Conservation (phyloP, 768 basidiomycete genomes). For the Russula abietina region DNA sequence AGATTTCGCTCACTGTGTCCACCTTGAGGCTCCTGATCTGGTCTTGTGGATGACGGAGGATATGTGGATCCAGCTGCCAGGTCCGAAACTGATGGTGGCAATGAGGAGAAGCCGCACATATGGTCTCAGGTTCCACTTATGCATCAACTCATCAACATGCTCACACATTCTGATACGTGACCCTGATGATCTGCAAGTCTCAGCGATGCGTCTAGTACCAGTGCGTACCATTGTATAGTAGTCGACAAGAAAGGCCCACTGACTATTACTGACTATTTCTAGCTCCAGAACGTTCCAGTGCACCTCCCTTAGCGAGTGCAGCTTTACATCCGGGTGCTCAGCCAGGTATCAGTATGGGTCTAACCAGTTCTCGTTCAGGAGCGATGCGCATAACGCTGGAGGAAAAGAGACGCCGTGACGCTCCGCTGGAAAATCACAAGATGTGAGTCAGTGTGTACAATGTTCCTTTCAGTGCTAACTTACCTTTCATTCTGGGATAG, state of each 20-base stretch:
- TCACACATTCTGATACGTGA: slow-evolving; percentile 43
- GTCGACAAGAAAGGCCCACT: neutral
- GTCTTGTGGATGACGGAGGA: no score
- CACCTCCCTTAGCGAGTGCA: slow-evolving; percentile 1
- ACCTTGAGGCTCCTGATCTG: no score
- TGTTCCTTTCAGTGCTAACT: no score
- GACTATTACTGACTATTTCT: neutral
- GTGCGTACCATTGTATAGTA: slow-evolving; percentile 29
- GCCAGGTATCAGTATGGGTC: slow-evolving; percentile 42
- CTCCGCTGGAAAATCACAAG: no score
- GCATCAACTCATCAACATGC: slow-evolving; percentile 27
- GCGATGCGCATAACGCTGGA: slow-evolving; percentile 40
- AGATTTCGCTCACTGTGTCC: no score
- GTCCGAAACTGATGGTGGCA: slow-evolving; percentile 42
- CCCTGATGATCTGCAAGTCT: slow-evolving; percentile 73
- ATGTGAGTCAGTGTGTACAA: no score
- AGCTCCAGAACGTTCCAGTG: slow-evolving; percentile 15
- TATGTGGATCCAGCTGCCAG: slow-evolving; percentile 28
- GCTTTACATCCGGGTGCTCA: slow-evolving; percentile 28
- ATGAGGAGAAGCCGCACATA: slow-evolving; percentile 15
- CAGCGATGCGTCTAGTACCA: slow-evolving; percentile 54
- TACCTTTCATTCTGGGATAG: no score
- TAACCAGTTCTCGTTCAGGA: slow-evolving; percentile 28
- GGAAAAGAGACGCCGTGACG: slow-evolving; percentile 38
- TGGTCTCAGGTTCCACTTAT: slow-evolving; percentile 23